Conservation (phyloP, 768 basidiomycete genomes). For the Gelatoporia subvermispora region DNA sequence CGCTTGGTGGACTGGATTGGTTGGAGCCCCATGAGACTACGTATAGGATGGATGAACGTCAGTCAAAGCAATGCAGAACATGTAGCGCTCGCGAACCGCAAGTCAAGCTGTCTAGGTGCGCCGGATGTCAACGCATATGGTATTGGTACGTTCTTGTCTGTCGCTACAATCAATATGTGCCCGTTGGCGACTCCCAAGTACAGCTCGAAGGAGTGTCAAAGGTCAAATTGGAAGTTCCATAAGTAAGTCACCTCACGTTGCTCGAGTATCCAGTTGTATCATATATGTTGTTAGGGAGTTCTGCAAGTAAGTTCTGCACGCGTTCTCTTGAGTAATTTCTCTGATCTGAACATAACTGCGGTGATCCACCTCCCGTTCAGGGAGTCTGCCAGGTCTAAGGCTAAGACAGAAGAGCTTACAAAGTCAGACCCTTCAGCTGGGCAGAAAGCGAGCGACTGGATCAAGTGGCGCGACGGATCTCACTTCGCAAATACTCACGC, state of each 20-base stretch:
- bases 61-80: neutral
- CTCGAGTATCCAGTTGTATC: neutral
- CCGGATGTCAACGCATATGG: slow-evolving; percentile 1
- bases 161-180: neutral
- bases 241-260: slow-evolving; percentile 12
- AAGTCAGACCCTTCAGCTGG: slow-evolving; percentile 9
- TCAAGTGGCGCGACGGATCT: slow-evolving; percentile 12
- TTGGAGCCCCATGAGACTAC: neutral
- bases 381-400: neutral
- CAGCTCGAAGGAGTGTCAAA: slow-evolving; percentile 24
- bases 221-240: slow-evolving; percentile 17
- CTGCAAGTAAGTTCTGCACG: slow-evolving; percentile 4
- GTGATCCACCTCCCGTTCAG: neutral
- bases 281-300: neutral
- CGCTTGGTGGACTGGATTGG: slow-evolving; percentile 1
- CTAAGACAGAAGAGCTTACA: neutral
- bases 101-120: neutral
- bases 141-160: slow-evolving; percentile 3
- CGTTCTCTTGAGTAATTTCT: too few species aligned
- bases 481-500: slow-evolving; percentile 10
- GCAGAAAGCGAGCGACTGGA: slow-evolving; percentile 18
- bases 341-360: neutral
- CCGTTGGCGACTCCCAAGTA: neutral
- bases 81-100: neutral
- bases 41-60: slow-evolving; percentile 1